phyloP scores from a whole-genome alignment of 257 asterid species.

The Nicotiana sylvestris region DNA sequence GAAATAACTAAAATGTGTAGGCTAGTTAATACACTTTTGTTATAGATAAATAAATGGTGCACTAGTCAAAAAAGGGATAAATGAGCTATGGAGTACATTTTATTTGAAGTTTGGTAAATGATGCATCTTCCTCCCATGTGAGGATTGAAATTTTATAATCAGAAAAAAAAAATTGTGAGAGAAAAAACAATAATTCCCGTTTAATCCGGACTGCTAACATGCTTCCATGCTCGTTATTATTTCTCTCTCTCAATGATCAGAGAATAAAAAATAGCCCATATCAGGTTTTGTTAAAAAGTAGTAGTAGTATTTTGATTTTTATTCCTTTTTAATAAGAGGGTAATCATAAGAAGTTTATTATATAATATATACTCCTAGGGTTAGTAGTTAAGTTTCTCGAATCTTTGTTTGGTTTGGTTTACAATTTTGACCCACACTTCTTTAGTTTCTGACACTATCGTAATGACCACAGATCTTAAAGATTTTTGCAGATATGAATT shows the following conservation, averaged over 20 bases:
- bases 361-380: background rate
- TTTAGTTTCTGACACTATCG: background rate
- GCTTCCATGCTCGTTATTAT: background rate
- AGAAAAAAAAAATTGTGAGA: too few relatives aligned
- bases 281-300: background rate
- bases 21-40: too few relatives aligned
- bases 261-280: background rate
- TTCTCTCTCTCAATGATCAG: background rate
- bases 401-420: constrained; percentile 11
- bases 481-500: background rate
- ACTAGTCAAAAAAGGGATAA: background rate
- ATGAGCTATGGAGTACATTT: background rate
- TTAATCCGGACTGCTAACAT: constrained; percentile 3
- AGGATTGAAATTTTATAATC: background rate
- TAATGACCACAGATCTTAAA: constrained; percentile 4
- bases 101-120: background rate
- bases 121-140: background rate
- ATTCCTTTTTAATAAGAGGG: background rate
- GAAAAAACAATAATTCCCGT: background rate
- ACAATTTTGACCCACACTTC: background rate
- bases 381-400: constrained; percentile 3
- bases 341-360: background rate
- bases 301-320: background rate
- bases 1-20: too few relatives aligned
- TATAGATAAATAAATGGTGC: too few relatives aligned